phyloP scores from a whole-genome alignment of 2,329 filamentous ascomycete genomes.

The Venturia pyrina region DNA sequence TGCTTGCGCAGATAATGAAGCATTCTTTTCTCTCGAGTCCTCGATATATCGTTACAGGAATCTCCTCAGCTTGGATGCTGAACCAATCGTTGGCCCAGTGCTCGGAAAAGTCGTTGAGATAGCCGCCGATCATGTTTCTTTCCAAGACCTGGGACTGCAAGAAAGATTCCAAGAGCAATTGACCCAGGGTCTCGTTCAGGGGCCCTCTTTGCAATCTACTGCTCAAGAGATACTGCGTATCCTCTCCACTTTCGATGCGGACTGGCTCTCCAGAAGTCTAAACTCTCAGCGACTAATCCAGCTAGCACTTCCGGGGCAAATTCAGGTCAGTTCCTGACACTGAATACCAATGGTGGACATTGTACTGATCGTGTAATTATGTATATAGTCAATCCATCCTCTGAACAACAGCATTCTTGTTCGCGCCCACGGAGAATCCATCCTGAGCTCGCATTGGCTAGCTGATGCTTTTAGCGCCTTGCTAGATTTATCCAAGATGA shows the following conservation, averaged over 20 bases:
- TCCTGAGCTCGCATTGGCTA: conserved; percentile 1
- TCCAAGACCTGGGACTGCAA: conserved; percentile 19
- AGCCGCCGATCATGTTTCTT: conserved; percentile 27
- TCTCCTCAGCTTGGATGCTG: conserved; percentile 15
- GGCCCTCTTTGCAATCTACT: neutral
- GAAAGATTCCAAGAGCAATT: conserved; percentile 11
- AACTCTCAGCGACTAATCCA: neutral
- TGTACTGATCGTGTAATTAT: conserved; percentile 26
- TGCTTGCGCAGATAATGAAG: neutral
- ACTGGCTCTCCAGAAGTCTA: conserved; percentile 6
- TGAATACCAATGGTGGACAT: conserved; percentile 3
- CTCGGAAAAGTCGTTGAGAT: conserved; percentile 13
- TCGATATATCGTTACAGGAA: conserved; percentile 29
- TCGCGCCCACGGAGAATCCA: conserved; percentile 14
- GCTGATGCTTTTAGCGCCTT: conserved; percentile 14
- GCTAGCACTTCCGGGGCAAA: neutral
- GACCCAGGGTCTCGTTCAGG: conserved; percentile 4
- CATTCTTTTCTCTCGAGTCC: conserved; percentile 26
- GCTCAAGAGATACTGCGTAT: neutral
- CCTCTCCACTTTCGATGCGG: conserved; percentile 6
- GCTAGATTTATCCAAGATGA: conserved; percentile 14
- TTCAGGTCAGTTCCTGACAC: conserved; percentile 23
- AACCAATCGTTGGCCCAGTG: conserved; percentile 14
- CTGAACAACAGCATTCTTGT: conserved; percentile 35
- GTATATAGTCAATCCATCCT: conserved; percentile 33